Percentiles rank a stretch among this genome's conserved stretches.
Evolutionary conservation across 2,329 filamentous ascomycete species (phyloP).

Genomic region (Fusarium sp.): DNA sequence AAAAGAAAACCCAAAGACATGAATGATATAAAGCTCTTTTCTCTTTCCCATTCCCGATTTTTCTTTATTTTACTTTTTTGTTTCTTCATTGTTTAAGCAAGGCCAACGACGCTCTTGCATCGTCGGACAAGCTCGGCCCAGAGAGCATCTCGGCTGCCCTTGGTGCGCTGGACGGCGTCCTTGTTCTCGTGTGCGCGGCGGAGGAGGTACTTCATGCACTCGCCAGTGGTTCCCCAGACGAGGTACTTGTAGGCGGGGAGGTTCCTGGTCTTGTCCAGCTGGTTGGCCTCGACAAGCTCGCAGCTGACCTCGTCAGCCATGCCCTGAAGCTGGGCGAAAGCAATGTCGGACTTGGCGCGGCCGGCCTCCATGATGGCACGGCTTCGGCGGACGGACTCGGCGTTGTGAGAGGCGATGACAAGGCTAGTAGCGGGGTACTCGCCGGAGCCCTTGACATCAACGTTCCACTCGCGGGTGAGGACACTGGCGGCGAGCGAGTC

Average conservation of each 20-base stretch:
- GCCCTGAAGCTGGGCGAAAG: conserved; percentile 81
- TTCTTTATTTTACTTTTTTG: conserved; percentile 4
- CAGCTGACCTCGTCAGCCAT: conserved; percentile 95
- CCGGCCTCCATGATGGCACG: conserved; percentile 63
- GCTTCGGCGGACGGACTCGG: conserved; percentile 72
- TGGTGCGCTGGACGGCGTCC: conserved; percentile 74
- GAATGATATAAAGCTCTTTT: conserved; percentile 43
- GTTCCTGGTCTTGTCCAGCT: conserved; percentile 46
- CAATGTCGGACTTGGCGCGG: conserved; percentile 55
- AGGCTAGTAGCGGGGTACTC: conserved; percentile 70
- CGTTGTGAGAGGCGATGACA: conserved; percentile 87
- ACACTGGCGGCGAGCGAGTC: conserved; percentile 77
- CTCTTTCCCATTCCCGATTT: conserved; percentile 18
- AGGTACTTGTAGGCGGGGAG: conserved; percentile 78
- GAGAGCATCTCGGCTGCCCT: conserved; percentile 72
- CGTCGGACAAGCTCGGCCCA: conserved; percentile 70
- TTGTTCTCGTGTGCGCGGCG: conserved; percentile 74
- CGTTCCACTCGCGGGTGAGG: conserved; percentile 65
- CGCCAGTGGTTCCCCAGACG: conserved; percentile 76
- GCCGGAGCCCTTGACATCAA: conserved; percentile 52
- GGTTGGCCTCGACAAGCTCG: conserved; percentile 61
- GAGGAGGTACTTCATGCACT: conserved; percentile 88
- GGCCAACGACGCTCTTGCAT: conserved; percentile 57
- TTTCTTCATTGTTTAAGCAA: conserved; percentile 48
- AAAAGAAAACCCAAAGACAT: conserved; percentile 38